Percentiles rank a stretch among this genome's conserved stretches.
Evolutionary conservation across 1,284 basidiomycete species (phyloP).

Genomic region (Apiotrichum montevideense): DNA sequence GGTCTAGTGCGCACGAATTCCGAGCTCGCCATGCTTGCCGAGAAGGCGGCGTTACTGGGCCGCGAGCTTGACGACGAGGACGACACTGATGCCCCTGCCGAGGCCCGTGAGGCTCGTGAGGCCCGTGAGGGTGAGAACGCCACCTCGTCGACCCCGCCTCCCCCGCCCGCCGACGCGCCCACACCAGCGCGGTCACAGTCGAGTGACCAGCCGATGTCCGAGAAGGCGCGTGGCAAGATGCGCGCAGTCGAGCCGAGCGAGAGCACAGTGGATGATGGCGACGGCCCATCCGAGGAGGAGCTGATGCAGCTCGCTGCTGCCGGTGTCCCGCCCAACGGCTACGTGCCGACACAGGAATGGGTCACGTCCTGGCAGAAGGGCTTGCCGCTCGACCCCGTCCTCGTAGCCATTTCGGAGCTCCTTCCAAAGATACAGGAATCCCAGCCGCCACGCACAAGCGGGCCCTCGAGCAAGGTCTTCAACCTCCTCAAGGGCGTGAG

Average conservation of each 20-base stretch:
- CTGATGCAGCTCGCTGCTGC: constrained; percentile 59
- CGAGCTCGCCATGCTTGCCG: constrained; percentile 40
- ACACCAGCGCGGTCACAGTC: constrained; percentile 2
- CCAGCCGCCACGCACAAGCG: constrained; percentile 52
- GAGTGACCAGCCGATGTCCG: constrained; percentile 52
- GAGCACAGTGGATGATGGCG: constrained; percentile 28
- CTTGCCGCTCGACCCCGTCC: constrained; percentile 70
- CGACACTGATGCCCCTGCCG: constrained; percentile 1
- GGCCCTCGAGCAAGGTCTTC: constrained; percentile 52
- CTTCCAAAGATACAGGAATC: constrained; percentile 77
- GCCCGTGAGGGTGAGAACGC: not conserved
- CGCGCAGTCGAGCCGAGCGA: constrained; percentile 51
- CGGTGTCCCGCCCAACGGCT: constrained; percentile 75
- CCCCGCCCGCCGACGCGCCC: not conserved
- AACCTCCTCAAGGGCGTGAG: constrained; percentile 56
- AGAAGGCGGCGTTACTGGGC: constrained; percentile 41
- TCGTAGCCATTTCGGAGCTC: constrained; percentile 77
- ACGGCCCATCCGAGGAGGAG: constrained; percentile 50
- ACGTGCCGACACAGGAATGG: constrained; percentile 91
- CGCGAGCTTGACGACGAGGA: constrained; percentile 27
- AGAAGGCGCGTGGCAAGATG: constrained; percentile 86
- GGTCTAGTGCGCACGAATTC: constrained; percentile 30
- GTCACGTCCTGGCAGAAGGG: constrained; percentile 53
- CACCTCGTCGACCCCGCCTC: not conserved
- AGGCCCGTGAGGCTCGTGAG: not conserved